Base-by-base conservation (phyloP, 306 rosid genomes). In the Fagus crenata region DNA sequence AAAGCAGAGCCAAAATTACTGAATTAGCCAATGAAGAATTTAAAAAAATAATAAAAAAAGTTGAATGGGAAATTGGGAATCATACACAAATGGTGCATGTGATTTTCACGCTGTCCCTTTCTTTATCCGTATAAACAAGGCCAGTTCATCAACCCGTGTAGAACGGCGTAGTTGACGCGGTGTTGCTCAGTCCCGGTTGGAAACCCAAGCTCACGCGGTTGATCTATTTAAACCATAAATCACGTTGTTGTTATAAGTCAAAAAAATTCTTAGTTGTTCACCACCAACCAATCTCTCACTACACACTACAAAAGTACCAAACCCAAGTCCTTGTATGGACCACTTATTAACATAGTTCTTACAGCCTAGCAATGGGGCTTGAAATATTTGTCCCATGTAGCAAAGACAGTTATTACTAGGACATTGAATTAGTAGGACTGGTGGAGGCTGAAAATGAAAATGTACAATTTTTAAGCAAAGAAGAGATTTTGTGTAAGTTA, bases 81-180 rank as follows among this genome's bases (percentile, higher is more conserved):
- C 28, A 11, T 2, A 17, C 37, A 60, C 37, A 60, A 12, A 33
- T 15, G 68, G 68, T 33, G 77, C 51, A 71, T 61, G 80, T 71
- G 61, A 53, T 11, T 18, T 54, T 71, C 59, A 60, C 65, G 78
- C 73, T 49, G 55, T 46, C 14, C 11, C 51, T 46, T 46, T 46
- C 14, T 9, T 9, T 46, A 46, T 46, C 51, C 14, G 14, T 46
- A 46, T 13, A 46, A 46, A 31, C 4, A 73, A 75, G n/a, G 71
- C 71, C 53, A 59, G 2, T 11, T 22, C 28, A 17, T 41, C 40
- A 70, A 72, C 54, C 54, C 58, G 55, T 46, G 36, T 74, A 51
- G 53, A 72, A 14, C 73, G 73, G 69, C 67, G 82, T 37, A 61
- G 18, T 69, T 69, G 58, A 70, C 76, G 74, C 82, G 80, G 53